Evolutionary conservation across 768 basidiomycete species (phyloP).

Genomic region (Naematelia aurantialba): DNA sequence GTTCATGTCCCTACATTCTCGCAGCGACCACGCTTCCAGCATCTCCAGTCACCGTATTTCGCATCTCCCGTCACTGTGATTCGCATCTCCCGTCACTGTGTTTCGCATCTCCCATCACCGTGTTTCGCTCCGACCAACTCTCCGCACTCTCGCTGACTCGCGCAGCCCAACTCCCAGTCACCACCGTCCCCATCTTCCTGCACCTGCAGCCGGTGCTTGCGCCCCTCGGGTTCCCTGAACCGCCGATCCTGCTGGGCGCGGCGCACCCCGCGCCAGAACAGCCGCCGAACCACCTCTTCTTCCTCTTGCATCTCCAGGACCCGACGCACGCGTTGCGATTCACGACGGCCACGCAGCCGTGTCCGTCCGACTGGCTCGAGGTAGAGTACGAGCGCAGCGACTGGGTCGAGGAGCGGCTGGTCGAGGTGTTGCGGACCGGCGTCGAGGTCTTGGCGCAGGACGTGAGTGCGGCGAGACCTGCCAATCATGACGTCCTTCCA

Average conservation of each 20-base stretch:
- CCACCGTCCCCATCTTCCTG: slow-evolving; percentile 85
- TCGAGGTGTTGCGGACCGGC: slow-evolving; percentile 75
- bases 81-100: slow-evolving; percentile 54
- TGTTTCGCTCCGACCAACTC: slow-evolving; percentile 56
- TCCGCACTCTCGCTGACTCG: neutral
- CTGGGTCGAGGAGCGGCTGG: slow-evolving; percentile 91
- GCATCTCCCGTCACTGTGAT: too few species aligned
- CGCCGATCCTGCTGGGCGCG: slow-evolving; percentile 31
- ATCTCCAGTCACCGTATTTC: too few species aligned
- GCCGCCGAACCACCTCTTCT: slow-evolving; percentile 59
- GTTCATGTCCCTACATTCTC: too few species aligned
- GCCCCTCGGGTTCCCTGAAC: slow-evolving; percentile 54
- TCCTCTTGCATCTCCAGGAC: slow-evolving; percentile 69
- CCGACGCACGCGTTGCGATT: slow-evolving; percentile 72
- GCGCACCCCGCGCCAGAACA: slow-evolving; percentile 6
- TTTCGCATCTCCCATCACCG: neutral
- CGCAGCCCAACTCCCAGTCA: slow-evolving; percentile 52
- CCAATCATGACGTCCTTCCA: neutral
- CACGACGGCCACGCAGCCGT: slow-evolving; percentile 74
- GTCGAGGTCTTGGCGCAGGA: slow-evolving; percentile 91
- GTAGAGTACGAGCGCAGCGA: slow-evolving; percentile 77
- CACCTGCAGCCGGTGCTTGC: slow-evolving; percentile 84
- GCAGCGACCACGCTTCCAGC: too few species aligned
- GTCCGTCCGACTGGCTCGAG: slow-evolving; percentile 80
- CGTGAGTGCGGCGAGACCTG: slow-evolving; percentile 32